Evolutionary conservation across 164 flowering plant species (phyloP).

Genomic region (Kingdonia uniflora): DNA sequence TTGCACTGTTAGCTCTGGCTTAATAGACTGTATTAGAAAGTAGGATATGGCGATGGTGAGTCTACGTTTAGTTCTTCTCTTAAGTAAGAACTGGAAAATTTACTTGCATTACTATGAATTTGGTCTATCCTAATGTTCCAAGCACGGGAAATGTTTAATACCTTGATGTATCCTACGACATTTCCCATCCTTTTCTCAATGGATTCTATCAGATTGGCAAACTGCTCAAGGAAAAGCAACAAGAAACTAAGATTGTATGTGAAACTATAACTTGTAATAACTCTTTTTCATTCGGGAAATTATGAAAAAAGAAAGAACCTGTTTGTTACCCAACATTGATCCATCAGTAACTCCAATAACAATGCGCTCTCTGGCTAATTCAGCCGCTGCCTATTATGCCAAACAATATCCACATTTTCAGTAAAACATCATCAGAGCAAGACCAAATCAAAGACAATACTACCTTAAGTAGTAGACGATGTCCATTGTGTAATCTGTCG

Average conservation of each 20-base stretch:
- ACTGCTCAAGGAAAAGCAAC: constrained; percentile 27
- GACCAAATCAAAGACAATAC: too few species aligned
- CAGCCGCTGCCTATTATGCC: constrained; percentile 53
- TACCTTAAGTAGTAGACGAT: neutral
- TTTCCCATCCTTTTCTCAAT: constrained; percentile 59
- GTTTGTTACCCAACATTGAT: too few species aligned
- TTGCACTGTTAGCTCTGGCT: constrained; percentile 63
- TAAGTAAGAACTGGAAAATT: too few species aligned
- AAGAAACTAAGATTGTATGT: too few species aligned
- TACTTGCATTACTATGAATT: too few species aligned
- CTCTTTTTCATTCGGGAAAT: too few species aligned
- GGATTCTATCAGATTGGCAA: constrained; percentile 63
- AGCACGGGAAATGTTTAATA: constrained; percentile 13
- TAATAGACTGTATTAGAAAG: constrained; percentile 41
- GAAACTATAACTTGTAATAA: too few species aligned
- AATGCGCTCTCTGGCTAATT: constrained; percentile 56
- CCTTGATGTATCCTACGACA: constrained; percentile 77
- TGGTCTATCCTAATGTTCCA: too few species aligned
- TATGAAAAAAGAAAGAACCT: too few species aligned
- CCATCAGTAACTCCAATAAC: constrained; percentile 72
- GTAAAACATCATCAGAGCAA: too few species aligned
- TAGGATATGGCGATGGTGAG: neutral
- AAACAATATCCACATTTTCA: too few species aligned
- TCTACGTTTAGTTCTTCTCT: neutral
- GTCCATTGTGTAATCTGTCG: constrained; percentile 1